These are phyloP conservation scores for Phoenix dactylifera DNA, from an alignment of 176 grass and related monocot species.

Conservation along the genomic window DNA sequence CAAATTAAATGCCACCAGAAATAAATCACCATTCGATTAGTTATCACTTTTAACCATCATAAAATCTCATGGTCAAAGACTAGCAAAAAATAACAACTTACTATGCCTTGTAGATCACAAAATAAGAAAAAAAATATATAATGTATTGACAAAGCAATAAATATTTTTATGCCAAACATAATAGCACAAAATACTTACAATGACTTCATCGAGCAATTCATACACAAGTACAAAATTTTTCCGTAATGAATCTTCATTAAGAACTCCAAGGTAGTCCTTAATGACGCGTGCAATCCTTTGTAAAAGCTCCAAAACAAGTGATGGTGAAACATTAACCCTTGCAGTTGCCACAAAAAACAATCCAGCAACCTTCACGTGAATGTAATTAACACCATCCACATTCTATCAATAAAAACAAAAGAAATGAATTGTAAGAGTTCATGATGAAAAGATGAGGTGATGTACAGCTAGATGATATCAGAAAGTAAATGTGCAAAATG, in stretches of 20 bases:
- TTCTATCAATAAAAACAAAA: conserved; percentile 47
- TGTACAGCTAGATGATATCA: too few species aligned
- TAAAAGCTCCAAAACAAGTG: conserved; percentile 90
- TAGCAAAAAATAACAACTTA: too few species aligned
- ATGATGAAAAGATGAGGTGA: not conserved
- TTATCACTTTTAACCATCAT: too few species aligned
- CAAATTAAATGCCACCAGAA: conserved; percentile 13
- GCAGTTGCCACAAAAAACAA: conserved; percentile 96
- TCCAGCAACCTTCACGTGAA: conserved; percentile 88
- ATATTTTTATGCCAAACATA: not conserved
- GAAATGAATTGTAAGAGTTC: conserved; percentile 2
- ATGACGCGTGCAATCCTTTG: conserved; percentile 98
- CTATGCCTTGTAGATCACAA: too few species aligned
- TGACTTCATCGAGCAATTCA: conserved; percentile 97
- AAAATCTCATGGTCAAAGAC: too few species aligned
- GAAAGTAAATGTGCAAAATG: too few species aligned
- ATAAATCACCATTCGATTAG: too few species aligned
- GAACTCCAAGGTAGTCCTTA: conserved; percentile 89
- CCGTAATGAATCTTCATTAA: conserved; percentile 88
- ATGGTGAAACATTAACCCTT: conserved; percentile 89
- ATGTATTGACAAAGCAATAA: too few species aligned
- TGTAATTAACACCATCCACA: conserved; percentile 98
- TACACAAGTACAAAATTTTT: conserved; percentile 98
- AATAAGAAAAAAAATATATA: too few species aligned
- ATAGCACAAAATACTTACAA: conserved; percentile 49